These are phyloP conservation scores for Lipomyces spencermartinsiae DNA, from an alignment of 805 yeast genomes.

Conservation along the genomic window DNA sequence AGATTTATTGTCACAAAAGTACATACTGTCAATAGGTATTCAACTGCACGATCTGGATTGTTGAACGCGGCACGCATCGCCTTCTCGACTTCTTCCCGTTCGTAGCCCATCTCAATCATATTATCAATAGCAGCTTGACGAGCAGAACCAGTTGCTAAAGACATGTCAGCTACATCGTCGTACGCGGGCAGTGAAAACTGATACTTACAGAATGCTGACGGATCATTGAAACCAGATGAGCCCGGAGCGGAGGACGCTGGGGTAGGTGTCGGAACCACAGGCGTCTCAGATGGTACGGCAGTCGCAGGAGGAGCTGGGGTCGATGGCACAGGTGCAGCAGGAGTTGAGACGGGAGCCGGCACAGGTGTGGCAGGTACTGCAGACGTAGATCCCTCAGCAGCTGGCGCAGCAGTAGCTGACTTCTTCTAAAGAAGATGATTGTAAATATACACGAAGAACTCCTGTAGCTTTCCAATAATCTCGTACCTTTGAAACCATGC, in stretches of 20 bases:
- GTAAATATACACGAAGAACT: neutral
- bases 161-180: slow-evolving; percentile 19
- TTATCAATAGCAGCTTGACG: slow-evolving; percentile 79
- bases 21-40: slow-evolving; percentile 71
- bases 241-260: slow-evolving; percentile 42
- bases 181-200: slow-evolving; percentile 40
- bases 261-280: slow-evolving; percentile 38
- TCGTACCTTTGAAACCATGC: slow-evolving; percentile 73
- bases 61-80: slow-evolving; percentile 95
- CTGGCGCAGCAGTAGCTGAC: slow-evolving; percentile 37
- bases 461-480: neutral
- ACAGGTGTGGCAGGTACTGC: slow-evolving; percentile 31
- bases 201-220: slow-evolving; percentile 44
- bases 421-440: neutral
- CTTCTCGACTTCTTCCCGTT: slow-evolving; percentile 81
- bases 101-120: slow-evolving; percentile 96
- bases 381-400: slow-evolving; percentile 18
- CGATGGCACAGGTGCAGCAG: slow-evolving; percentile 36
- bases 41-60: slow-evolving; percentile 98
- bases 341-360: slow-evolving; percentile 38
- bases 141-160: slow-evolving; percentile 69
- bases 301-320: slow-evolving; percentile 37
- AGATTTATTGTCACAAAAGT: slow-evolving; percentile 5
- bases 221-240: slow-evolving; percentile 44
- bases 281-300: slow-evolving; percentile 37